Evolutionary conservation across 495 filamentous ascomycete species (phyloP), one percentile per base, ranked within the genome.

Genomic region (Sabuloglossum arenarium): DNA sequence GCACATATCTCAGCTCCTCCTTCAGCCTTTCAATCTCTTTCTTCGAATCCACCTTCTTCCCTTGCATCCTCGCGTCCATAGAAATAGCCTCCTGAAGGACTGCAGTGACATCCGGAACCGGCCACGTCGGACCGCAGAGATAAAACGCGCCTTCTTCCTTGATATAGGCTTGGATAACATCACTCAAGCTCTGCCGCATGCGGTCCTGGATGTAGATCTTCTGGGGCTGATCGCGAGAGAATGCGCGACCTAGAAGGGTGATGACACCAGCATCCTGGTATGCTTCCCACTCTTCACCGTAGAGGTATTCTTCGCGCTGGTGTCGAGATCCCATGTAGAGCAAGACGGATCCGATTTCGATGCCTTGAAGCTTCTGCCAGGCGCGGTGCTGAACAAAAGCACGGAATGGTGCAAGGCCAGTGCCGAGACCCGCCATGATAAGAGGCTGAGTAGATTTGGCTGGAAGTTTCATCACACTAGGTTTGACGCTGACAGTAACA

Each of bases 171-270:
- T 91, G 70, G 59, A 90, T 78, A 56, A 98, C 88, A 54, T 94
- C 85, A n/a, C 69, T 67, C 34, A 96, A 68, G 1, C 81, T 84
- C 75, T 97, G 75, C 56, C 91, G 78, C 91, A 98, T 97, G 59
- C 88, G 81, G 64, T 97, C 91, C 73, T 98, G 91, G 66, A 98
- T 98, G 65, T 98, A 98, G 59, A 98, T 94, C 81, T 98, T 98
- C 75, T 96, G 76, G 21, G 84, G 80, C 77, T 98, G 91, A 65
- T 98, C 91, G 62, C 91, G 82, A 53, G 86, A 94, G 78, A 98
- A 98, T 16, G 91, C 91, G 47, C 86, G 79, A 25, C 93, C 93
- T 23, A 98, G 79, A 30, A 94, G 76, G 4, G 93, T 97, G 68
- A 98, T 86, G 61, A 98, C 83, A 56, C 91, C 91, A 0, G 93